Percentiles rank a stretch among this genome's conserved stretches.
Evolutionary conservation across 75 land plant species (phyloP).

Genomic region (Azolla pinnata): DNA sequence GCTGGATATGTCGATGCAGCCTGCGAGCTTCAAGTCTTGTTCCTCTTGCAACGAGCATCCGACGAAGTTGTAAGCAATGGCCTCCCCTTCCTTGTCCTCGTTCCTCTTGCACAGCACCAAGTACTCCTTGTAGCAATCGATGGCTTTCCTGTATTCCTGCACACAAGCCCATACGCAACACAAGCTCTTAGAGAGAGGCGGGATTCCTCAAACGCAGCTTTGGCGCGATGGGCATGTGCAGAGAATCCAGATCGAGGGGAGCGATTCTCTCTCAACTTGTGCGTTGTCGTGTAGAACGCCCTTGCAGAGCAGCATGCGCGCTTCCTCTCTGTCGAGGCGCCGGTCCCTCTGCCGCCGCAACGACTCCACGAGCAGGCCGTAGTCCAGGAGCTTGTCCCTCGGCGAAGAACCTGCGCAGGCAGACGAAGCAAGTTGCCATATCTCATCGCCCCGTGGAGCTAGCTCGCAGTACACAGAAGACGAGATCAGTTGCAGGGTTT

Average conservation of each 20-base stretch:
- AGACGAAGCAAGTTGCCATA: no score
- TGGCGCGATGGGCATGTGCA: not conserved
- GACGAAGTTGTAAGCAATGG: slow-evolving; percentile 25
- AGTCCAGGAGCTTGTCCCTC: slow-evolving; percentile 14
- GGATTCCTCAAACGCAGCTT: no score
- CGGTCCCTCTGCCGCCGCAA: slow-evolving; percentile 19
- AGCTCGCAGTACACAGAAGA: no score
- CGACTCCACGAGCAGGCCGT: slow-evolving; percentile 17
- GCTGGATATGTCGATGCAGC: not conserved
- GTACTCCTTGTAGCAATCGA: slow-evolving; percentile 22
- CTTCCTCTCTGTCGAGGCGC: slow-evolving; percentile 18
- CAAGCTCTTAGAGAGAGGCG: no score
- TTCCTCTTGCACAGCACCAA: slow-evolving; percentile 11
- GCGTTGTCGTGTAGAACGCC: slow-evolving; percentile 31
- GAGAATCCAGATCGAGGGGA: not conserved
- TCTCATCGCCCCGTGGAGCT: no score
- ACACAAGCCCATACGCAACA: no score
- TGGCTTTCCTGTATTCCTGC: slow-evolving; percentile 22
- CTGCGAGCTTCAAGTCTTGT: slow-evolving; percentile 18
- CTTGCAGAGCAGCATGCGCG: slow-evolving; percentile 12
- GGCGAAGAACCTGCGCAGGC: no score
- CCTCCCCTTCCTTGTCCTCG: slow-evolving; percentile 27
- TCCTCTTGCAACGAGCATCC: slow-evolving; percentile 31
- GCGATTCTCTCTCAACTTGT: slow-evolving; percentile 9
- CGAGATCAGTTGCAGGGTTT: no score